Evolutionary conservation across 163 green algal species (phyloP).

Genomic region (Scenedesmus sp.): DNA sequence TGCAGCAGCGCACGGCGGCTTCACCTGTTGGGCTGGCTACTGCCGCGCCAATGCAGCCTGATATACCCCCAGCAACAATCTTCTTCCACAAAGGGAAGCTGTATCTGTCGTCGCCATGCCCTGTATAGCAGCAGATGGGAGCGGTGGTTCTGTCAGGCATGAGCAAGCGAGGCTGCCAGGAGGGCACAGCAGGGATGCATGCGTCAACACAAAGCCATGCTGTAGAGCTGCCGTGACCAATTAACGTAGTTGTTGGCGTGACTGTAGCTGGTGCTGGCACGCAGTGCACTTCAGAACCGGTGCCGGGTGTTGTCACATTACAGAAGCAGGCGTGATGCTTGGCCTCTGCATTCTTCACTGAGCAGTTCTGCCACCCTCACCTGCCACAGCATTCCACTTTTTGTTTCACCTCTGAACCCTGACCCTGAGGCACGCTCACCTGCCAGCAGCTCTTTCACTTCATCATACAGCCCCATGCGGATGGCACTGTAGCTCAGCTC

Average conservation of each 20-base stretch:
- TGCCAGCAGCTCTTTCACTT: slow-evolving; percentile 42
- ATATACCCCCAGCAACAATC: slow-evolving; percentile 45
- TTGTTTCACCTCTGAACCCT: no score
- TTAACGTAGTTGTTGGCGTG: background rate
- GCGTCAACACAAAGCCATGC: background rate
- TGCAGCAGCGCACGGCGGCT: background rate
- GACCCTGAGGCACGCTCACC: background rate
- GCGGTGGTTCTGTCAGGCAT: background rate
- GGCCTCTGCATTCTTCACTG: no score
- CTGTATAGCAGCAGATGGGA: background rate
- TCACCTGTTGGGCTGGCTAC: slow-evolving; percentile 43
- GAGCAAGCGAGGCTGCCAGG: no score
- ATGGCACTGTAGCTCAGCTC: slow-evolving; percentile 49
- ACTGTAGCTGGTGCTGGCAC: background rate
- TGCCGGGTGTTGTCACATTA: no score
- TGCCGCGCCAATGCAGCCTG: slow-evolving; percentile 41
- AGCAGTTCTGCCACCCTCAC: background rate
- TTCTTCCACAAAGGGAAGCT: slow-evolving; percentile 52
- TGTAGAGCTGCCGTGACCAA: background rate
- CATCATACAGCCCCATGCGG: slow-evolving; percentile 49
- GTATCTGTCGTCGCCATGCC: slow-evolving; percentile 21
- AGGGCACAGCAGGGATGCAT: background rate
- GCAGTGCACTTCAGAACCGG: background rate
- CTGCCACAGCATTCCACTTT: background rate
- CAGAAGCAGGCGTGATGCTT: no score